Conservation (phyloP, 2,329 filamentous ascomycete species). For the Acrodontium crateriforme region DNA sequence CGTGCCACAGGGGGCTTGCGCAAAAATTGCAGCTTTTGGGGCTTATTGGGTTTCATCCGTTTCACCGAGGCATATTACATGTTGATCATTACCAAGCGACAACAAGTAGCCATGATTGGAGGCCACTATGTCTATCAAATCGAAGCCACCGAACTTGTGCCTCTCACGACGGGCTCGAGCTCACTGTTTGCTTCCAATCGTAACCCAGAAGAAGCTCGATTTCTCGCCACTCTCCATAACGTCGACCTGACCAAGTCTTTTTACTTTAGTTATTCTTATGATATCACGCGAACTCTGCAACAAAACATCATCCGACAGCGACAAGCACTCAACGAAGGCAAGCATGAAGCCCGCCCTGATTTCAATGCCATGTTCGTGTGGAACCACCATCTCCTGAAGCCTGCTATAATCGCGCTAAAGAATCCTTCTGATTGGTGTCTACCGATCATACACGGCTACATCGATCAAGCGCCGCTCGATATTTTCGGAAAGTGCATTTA, state of each 20-base stretch:
- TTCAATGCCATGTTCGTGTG: constrained; percentile 96
- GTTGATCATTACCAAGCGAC: constrained; percentile 90
- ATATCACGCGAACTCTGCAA: constrained; percentile 83
- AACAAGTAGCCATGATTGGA: constrained; percentile 88
- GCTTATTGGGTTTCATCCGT: constrained; percentile 82
- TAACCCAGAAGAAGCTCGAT: constrained; percentile 80
- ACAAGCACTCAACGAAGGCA: constrained; percentile 51
- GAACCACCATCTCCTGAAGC: constrained; percentile 80
- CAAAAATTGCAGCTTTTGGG: constrained; percentile 83
- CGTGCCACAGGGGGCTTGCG: constrained; percentile 80
- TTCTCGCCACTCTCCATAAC: constrained; percentile 77
- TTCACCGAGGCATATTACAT: constrained; percentile 97
- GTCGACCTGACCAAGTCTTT: constrained; percentile 83
- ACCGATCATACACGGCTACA: constrained; percentile 89
- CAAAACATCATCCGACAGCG: constrained; percentile 80
- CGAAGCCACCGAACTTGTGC: constrained; percentile 82
- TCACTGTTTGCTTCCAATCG: constrained; percentile 62
- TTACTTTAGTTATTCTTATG: constrained; percentile 98
- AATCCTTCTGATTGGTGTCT: constrained; percentile 92
- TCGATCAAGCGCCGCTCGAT: constrained; percentile 63
- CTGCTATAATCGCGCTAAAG: constrained; percentile 54
- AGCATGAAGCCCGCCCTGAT: constrained; percentile 42
- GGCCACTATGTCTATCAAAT: constrained; percentile 94
- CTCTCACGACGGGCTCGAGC: constrained; percentile 57
- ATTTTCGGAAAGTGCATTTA: constrained; percentile 83